Evolutionary conservation across 768 basidiomycete species (phyloP).

Genomic region (Mycena chlorophos): DNA sequence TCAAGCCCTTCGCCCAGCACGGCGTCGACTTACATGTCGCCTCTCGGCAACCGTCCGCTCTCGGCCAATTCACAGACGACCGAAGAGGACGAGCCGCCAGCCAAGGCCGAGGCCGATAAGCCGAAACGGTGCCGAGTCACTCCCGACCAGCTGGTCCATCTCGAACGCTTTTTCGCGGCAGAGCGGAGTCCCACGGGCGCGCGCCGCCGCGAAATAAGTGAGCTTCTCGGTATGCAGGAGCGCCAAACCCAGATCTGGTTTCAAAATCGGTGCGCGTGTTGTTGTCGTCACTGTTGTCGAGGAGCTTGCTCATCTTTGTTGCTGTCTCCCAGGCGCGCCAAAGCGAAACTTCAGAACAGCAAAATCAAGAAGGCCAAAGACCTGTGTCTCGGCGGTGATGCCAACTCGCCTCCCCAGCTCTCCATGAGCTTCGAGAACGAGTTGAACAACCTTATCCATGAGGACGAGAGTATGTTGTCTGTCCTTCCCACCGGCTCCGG

Average conservation of each 20-base stretch:
- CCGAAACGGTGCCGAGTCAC: constrained; percentile 79
- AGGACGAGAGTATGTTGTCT: constrained; percentile 65
- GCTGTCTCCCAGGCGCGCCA: constrained; percentile 73
- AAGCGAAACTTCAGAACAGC: constrained; percentile 71
- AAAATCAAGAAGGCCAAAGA: constrained; percentile 46
- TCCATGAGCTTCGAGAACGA: constrained; percentile 56
- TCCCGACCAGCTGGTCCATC: constrained; percentile 73
- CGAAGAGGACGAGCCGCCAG: constrained; percentile 32
- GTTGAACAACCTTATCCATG: constrained; percentile 66
- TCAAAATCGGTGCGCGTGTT: constrained; percentile 88
- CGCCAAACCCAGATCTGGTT: constrained; percentile 91
- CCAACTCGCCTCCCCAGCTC: constrained; percentile 53
- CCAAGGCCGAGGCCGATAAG: constrained; percentile 51
- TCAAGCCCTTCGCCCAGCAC: constrained; percentile 30
- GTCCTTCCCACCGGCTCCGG: constrained; percentile 1
- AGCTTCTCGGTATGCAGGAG: constrained; percentile 77
- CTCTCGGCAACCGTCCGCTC: constrained; percentile 27
- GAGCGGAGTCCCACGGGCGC: constrained; percentile 75
- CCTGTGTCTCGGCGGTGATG: constrained; percentile 38
- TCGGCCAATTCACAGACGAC: constrained; percentile 27
- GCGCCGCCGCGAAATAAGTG: constrained; percentile 71
- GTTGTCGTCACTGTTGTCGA: constrained; percentile 18
- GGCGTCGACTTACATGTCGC: constrained; percentile 31
- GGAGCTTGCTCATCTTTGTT: constrained; percentile 4
- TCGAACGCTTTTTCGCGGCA: constrained; percentile 67